Base-by-base conservation (phyloP, 2,329 filamentous ascomycete genomes). In the Rasamsonia emersonii region DNA sequence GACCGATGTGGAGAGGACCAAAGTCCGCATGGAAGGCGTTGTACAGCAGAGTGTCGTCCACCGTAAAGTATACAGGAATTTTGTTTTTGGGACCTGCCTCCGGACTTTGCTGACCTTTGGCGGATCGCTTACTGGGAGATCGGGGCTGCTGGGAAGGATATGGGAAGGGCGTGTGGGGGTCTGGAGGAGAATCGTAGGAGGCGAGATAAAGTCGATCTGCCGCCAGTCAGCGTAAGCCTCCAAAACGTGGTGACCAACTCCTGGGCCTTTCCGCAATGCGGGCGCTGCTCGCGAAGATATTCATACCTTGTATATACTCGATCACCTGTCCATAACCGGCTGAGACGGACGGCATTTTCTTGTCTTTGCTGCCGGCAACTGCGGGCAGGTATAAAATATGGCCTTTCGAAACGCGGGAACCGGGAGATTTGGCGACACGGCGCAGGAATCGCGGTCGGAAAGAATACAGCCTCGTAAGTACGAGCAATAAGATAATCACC, bases 11-110 rank as follows among this genome's bases (percentile, higher is more conserved):
- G 38, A 98, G 70, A 51, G 91, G 91, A 50, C 91, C 91, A 59
- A 98, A 98, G 64, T 98, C 91, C 51, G 93, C 88, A 64, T 96
- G 88, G 63, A 98, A 98, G 18, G 89, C 88, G 60, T 98, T 98
- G 71, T 98, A 98, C 28, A 94, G 73, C 26, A 98, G 77, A 24
- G 71, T 81, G 54, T 93, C 85, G 56, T 98, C 91, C 45, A 96
- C 79, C 30, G 86, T 89, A 62, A 98, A 98, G 66, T 96, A 98
- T 56, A 84, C 88, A 1, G 91, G 91, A 34, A 79, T 64, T 30
- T 64, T 59, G 26, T 58, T 65, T 44, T 73, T 75, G 32, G 70
- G 62, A n/a, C 68, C 60, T 37, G 62, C 53, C n/a, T 60, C 68
- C 11, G 75, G 68, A 14, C 71, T 73, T 18, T 75, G 69, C 37